Base-by-base conservation (phyloP, 2,329 filamentous ascomycete species). In the Cytospora leucostoma region DNA sequence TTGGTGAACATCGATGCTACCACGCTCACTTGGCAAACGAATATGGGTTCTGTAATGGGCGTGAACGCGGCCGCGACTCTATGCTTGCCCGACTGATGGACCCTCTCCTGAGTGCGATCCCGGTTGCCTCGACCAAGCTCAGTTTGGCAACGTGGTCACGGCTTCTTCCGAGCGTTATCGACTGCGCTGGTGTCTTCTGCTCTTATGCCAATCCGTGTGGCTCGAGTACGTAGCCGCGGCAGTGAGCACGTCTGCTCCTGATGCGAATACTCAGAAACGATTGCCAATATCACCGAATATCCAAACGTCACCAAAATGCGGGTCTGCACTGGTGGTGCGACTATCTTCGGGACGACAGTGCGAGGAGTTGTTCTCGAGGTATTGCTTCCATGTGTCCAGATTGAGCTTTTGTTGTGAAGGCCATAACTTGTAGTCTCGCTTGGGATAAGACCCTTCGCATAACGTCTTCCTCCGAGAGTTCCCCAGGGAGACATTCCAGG, bases 151-250 rank as follows among this genome's bases (percentile, higher is more conserved):
- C n/a, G 60, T 52, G 1, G 40, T 53, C 33, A 56, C 47, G 7
- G 55, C 52, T 33, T 53, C 53, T 13, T 59, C 60, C 10, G 58
- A 44, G 53, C 52, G 19, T 63, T 57, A 5, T 56, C 32, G 35
- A 58, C 62, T 62, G 62, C 34, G 35, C 44, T 13, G 56, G 59
- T 4, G 68, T 65, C 21, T 71, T 74, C 63, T 57, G 47, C 35
- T 58, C 59, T 10, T 62, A 61, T 47, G 65, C 72, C 47, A 37
- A 67, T 13, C 71, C 75, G 74, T 74, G 17, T 78, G 77, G 4
- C 61, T 71, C 38, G 73, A 77, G 57, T 77, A 77, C 69, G 69
- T 79, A 21, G 62, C 70, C 27, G 60, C 62, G 51, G 27, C 27
- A 27, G 27, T 27, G 27, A 27, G 27, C 27, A 27, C 27, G 27